Conservation (phyloP, 805 yeast species). For the Lipomyces sp. region DNA sequence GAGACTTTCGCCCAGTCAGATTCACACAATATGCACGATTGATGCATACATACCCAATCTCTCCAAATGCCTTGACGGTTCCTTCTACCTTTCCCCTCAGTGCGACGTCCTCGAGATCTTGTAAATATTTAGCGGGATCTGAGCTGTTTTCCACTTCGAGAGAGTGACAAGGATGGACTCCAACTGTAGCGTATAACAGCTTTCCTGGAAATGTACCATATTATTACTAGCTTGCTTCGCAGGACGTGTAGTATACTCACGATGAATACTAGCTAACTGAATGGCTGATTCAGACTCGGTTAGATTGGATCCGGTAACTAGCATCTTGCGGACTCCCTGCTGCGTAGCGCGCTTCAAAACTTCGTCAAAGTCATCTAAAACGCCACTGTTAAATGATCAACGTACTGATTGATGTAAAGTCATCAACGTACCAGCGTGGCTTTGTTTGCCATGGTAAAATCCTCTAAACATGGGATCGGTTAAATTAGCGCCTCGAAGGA, state of each 20-base stretch:
- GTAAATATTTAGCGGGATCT: constrained; percentile 52
- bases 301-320: constrained; percentile 83
- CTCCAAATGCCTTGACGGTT: constrained; percentile 84
- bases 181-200: constrained; percentile 66
- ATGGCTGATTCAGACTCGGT: constrained; percentile 68
- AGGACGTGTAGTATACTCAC: constrained; percentile 27
- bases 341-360: constrained; percentile 70
- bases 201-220: not conserved
- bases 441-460: constrained; percentile 66
- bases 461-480: constrained; percentile 92
- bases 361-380: constrained; percentile 57
- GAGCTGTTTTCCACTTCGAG: constrained; percentile 52
- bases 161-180: constrained; percentile 95
- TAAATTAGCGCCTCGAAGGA: constrained; percentile 71
- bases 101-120: constrained; percentile 56
- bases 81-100: constrained; percentile 55
- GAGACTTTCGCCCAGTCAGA: constrained; percentile 45
- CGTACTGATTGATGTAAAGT: not conserved
- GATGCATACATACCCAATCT: constrained; percentile 62
- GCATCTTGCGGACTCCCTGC: constrained; percentile 67
- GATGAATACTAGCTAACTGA: constrained; percentile 53
- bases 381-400: not conserved
- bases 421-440: constrained; percentile 54
- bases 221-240: not conserved
- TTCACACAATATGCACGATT: not conserved